A percentile compares a stretch with the other conserved stretches of the same genome.
Conservation (phyloP, 1,284 basidiomycete species). For the Papiliotrema flavescens region DNA sequence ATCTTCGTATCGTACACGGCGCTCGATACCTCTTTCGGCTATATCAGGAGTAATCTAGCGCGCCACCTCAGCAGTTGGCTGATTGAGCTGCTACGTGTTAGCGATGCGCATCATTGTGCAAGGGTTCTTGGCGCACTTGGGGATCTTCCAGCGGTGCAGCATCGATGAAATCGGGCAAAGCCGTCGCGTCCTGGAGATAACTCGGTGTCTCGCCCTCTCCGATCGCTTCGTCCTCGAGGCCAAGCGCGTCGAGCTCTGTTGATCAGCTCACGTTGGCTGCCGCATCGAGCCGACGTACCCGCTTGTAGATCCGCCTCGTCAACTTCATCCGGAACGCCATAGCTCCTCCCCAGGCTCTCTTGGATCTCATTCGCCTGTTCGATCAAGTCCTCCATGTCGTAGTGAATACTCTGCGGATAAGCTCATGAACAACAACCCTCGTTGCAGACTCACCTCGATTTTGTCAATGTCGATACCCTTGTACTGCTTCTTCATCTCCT, state of each 20-base stretch:
- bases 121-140: conserved; percentile 20
- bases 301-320: conserved; percentile 98
- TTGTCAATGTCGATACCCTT: conserved; percentile 97
- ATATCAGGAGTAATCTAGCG: conserved; percentile 3
- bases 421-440: neutral
- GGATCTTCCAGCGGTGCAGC: conserved; percentile 59
- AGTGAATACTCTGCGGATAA: conserved; percentile 71
- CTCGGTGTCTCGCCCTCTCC: conserved; percentile 82
- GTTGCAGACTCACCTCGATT: conserved; percentile 89
- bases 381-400: conserved; percentile 96
- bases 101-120: neutral
- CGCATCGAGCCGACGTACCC: conserved; percentile 55
- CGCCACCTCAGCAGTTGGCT: conserved; percentile 26
- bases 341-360: conserved; percentile 86
- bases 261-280: conserved; percentile 1
- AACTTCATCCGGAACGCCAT: conserved; percentile 94
- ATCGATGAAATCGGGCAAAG: conserved; percentile 85
- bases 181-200: conserved; percentile 78
- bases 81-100: conserved; percentile 2
- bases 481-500: conserved; percentile 95
- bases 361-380: conserved; percentile 98
- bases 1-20: no score
- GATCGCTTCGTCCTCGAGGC: conserved; percentile 59
- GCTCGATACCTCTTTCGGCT: neutral
- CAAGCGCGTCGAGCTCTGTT: conserved; percentile 81